Evolutionary conservation across 306 rosid genomes (phyloP).

Genomic region (Dryas alaskensis): DNA sequence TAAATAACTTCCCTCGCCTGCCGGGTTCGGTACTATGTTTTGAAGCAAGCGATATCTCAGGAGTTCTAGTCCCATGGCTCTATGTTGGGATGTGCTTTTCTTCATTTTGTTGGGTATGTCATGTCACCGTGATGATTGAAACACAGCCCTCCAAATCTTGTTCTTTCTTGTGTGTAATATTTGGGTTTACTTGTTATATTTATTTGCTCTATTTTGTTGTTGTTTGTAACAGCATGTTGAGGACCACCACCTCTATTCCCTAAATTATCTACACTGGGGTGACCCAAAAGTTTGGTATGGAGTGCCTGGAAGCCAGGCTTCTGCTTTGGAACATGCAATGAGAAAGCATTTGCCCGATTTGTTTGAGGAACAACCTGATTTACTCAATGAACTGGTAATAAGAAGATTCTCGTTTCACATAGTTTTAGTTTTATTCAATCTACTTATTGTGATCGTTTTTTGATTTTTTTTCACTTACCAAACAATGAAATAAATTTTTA

Average conservation of each 20-base stretch:
- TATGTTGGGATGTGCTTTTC: slow-evolving; percentile 99
- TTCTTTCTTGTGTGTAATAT: background rate
- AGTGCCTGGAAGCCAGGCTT: slow-evolving; percentile 75
- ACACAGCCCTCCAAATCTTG: background rate
- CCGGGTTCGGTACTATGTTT: slow-evolving; percentile 81
- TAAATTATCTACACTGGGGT: slow-evolving; percentile 90
- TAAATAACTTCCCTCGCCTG: slow-evolving; percentile 79
- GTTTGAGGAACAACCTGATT: slow-evolving; percentile 88
- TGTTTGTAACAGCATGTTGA: slow-evolving; percentile 81
- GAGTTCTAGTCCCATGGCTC: slow-evolving; percentile 98
- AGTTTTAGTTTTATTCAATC: background rate
- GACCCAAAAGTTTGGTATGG: slow-evolving; percentile 98
- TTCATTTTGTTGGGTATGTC: slow-evolving; percentile 98
- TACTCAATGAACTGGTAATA: slow-evolving; percentile 88
- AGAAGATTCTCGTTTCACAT: background rate
- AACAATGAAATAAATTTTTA: too few relatives aligned
- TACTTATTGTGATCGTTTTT: background rate
- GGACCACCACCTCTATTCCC: slow-evolving; percentile 94
- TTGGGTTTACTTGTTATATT: slow-evolving; percentile 21
- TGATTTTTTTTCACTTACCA: too few relatives aligned
- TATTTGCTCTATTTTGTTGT: slow-evolving; percentile 16
- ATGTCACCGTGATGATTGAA: slow-evolving; percentile 3
- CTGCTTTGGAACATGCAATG: slow-evolving; percentile 71
- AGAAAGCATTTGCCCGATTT: slow-evolving; percentile 80
- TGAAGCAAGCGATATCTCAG: slow-evolving; percentile 91